phyloP scores from a whole-genome alignment of 805 yeast species.

The Zygosaccharomyces lentus region DNA sequence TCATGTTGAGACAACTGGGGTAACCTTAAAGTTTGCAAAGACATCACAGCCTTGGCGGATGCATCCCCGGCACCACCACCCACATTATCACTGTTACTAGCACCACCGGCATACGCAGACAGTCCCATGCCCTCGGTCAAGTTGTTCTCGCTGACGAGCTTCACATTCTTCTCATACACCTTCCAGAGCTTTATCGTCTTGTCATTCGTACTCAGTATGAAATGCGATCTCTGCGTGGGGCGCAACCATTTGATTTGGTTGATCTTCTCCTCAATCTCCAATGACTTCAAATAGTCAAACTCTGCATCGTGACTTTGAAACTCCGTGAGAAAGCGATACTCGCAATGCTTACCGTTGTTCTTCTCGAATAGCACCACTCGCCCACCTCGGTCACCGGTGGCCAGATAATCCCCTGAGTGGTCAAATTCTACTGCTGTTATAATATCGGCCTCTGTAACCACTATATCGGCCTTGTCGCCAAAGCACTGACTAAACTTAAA shows the following conservation, averaged over 20 bases:
- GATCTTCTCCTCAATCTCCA: slow-evolving; percentile 97
- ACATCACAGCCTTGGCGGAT: slow-evolving; percentile 33
- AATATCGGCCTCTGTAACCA: slow-evolving; percentile 94
- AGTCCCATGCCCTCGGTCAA: slow-evolving; percentile 43
- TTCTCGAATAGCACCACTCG: slow-evolving; percentile 94
- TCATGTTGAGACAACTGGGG: slow-evolving; percentile 94
- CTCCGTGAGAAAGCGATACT: slow-evolving; percentile 92
- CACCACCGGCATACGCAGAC: slow-evolving; percentile 5
- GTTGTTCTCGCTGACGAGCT: slow-evolving; percentile 89
- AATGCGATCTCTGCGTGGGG: slow-evolving; percentile 85
- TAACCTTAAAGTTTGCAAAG: slow-evolving; percentile 52
- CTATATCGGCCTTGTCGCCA: slow-evolving; percentile 98
- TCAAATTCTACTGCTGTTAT: slow-evolving; percentile 97
- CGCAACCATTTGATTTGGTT: slow-evolving; percentile 96
- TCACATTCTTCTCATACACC: slow-evolving; percentile 83
- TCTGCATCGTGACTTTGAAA: slow-evolving; percentile 98
- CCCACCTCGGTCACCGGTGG: slow-evolving; percentile 99
- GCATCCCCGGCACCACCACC: slow-evolving; percentile 17
- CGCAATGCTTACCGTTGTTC: slow-evolving; percentile 73
- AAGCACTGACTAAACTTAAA: slow-evolving; percentile 91
- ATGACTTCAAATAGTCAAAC: slow-evolving; percentile 90
- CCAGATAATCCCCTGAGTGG: slow-evolving; percentile 88
- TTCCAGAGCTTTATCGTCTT: slow-evolving; percentile 99
- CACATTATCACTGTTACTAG: slow-evolving; percentile 10
- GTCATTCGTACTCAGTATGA: slow-evolving; percentile 87